A percentile compares a stretch with the other conserved stretches of the same genome.
phyloP scores from a whole-genome alignment of 106 monocot genomes.

The Cymbidium sinense region DNA sequence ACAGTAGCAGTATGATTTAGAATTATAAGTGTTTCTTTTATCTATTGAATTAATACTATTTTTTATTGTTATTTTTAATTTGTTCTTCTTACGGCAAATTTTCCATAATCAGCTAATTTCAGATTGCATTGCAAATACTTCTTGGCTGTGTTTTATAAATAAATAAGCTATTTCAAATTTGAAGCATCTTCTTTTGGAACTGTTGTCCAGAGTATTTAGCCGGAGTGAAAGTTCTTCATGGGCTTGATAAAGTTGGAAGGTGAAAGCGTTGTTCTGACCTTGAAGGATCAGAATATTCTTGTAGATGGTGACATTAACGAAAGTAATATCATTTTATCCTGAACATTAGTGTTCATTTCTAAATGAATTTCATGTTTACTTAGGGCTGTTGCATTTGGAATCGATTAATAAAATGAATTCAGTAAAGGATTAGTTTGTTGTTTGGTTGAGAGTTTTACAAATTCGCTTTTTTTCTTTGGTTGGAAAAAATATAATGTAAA shows the following conservation, averaged over 20 bases:
- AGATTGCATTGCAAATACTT: background rate
- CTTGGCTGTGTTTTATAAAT: background rate
- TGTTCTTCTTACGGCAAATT: too few species aligned
- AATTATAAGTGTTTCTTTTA: background rate
- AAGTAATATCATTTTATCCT: too few species aligned
- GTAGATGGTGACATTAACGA: too few species aligned
- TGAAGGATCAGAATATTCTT: conserved; percentile 99
- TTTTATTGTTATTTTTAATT: background rate
- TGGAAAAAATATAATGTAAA: too few species aligned
- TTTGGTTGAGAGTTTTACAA: too few species aligned
- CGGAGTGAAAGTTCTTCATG: conserved; percentile 90
- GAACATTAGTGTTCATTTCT: too few species aligned
- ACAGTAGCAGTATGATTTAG: conserved; percentile 22
- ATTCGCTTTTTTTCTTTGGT: too few species aligned
- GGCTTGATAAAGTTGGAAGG: conserved; percentile 98
- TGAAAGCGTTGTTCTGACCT: conserved; percentile 87
- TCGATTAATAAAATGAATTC: too few species aligned
- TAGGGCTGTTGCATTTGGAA: too few species aligned
- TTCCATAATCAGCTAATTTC: background rate
- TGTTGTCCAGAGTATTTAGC: conserved; percentile 63
- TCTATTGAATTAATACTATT: background rate
- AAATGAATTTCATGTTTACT: background rate
- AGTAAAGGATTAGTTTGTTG: too few species aligned
- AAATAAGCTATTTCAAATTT: too few species aligned
- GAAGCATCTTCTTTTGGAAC: background rate